These are phyloP conservation scores for Furcasterigmium sp. DNA, from an alignment of 2,329 filamentous ascomycete species.

Conservation along the genomic window DNA sequence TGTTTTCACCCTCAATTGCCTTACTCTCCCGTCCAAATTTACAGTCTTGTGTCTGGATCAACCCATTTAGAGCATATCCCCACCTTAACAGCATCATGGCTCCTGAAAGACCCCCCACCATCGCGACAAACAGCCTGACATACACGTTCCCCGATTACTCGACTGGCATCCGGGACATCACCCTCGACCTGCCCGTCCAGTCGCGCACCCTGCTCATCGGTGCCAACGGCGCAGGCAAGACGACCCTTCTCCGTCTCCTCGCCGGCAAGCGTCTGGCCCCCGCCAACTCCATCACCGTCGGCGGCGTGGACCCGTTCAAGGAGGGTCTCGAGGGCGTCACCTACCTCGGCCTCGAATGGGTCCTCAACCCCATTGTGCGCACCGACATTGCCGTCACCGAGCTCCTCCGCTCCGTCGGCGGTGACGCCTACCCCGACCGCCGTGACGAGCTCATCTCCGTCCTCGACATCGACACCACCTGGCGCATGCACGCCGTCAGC, in stretches of 20 bases:
- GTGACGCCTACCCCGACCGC: slow-evolving; percentile 73
- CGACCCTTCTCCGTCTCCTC: slow-evolving; percentile 88
- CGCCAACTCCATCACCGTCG: slow-evolving; percentile 65
- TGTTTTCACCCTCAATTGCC: too few relatives aligned
- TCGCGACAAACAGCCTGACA: slow-evolving; percentile 70
- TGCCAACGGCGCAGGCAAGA: slow-evolving; percentile 96
- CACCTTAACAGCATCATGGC: too few relatives aligned
- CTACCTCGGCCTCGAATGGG: slow-evolving; percentile 97
- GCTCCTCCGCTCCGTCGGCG: slow-evolving; percentile 79
- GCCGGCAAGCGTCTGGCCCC: slow-evolving; percentile 93
- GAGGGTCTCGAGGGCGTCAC: slow-evolving; percentile 87
- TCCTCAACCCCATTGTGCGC: slow-evolving; percentile 91
- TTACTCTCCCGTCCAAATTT: too few relatives aligned
- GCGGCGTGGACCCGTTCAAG: slow-evolving; percentile 86
- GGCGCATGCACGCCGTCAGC: slow-evolving; percentile 94
- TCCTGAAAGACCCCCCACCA: slow-evolving; percentile 44
- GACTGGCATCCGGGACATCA: slow-evolving; percentile 70
- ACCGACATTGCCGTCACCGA: slow-evolving; percentile 90
- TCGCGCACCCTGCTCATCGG: slow-evolving; percentile 90
- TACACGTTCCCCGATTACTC: slow-evolving; percentile 87
- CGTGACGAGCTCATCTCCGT: slow-evolving; percentile 83
- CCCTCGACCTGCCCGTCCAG: slow-evolving; percentile 70
- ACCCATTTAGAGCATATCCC: too few relatives aligned
- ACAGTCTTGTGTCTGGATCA: too few relatives aligned
- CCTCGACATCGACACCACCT: slow-evolving; percentile 83